Conservation (phyloP, 805 yeast species). For the Metschnikowia gelsemii region DNA sequence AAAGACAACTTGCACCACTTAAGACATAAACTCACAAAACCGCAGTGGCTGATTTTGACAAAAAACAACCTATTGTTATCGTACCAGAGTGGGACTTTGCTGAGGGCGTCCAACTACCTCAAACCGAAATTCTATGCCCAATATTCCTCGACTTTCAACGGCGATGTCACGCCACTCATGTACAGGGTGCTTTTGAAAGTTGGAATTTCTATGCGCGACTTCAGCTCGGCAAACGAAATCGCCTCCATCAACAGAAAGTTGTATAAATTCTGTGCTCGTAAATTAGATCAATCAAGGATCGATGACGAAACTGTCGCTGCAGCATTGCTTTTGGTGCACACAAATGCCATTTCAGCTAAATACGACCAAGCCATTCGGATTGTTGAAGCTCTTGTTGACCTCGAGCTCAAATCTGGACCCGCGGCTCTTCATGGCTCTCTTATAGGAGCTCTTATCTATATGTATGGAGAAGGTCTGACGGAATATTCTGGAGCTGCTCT, state of each 20-base stretch:
- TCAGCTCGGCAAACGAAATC: slow-evolving; percentile 19
- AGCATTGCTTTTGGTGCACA: slow-evolving; percentile 30
- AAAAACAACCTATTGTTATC: slow-evolving; percentile 48
- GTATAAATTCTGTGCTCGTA: slow-evolving; percentile 14
- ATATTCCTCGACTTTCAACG: slow-evolving; percentile 25
- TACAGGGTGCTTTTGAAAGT: slow-evolving; percentile 32
- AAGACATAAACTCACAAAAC: slow-evolving; percentile 27
- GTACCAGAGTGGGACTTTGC: slow-evolving; percentile 39
- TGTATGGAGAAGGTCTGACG: slow-evolving; percentile 14
- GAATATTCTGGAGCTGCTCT: not conserved
- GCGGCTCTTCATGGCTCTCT: slow-evolving; percentile 11
- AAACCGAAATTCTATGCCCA: slow-evolving; percentile 20
- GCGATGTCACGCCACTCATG: slow-evolving; percentile 32
- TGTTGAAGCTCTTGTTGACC: slow-evolving; percentile 14
- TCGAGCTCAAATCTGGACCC: slow-evolving; percentile 10
- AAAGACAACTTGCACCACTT: slow-evolving; percentile 24
- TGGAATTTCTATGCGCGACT: slow-evolving; percentile 29
- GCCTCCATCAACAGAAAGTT: slow-evolving; percentile 23
- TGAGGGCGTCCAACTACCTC: slow-evolving; percentile 26
- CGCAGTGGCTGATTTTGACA: slow-evolving; percentile 41
- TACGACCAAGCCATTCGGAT: slow-evolving; percentile 26
- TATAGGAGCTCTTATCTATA: slow-evolving; percentile 12
- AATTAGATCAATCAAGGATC: not conserved
- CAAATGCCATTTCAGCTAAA: slow-evolving; percentile 23
- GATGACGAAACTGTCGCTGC: slow-evolving; percentile 25